Base-by-base conservation (phyloP, 495 filamentous ascomycete genomes). In the Terfezia claveryi region DNA sequence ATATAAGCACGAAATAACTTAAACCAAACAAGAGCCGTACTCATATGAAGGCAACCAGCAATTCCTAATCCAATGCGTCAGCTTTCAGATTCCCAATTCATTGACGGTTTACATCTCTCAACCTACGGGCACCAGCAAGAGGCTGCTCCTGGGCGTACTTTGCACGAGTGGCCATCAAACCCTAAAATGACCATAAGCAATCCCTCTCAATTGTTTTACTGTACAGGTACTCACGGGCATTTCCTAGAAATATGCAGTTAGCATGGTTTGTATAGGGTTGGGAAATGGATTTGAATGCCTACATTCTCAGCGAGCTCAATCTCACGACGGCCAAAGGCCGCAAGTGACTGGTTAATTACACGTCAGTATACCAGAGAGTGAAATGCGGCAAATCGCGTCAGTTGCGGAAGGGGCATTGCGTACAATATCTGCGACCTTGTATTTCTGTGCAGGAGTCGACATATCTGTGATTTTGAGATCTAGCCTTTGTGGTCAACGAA, bases 41-140 rank as follows among this genome's bases (percentile, higher is more conserved):
- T 96, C 92, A 96, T 96, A 80, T 98, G 91, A 63, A 98, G 75
- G 72, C 91, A 98, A 67, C 91, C 91, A 62, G 92, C 91, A 69
- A 98, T 95, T 59, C 84, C 79, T 65, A 73, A 20, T 20, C 70
- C 32, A 6, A 46, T 7, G 2, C 4, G 2, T 32, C 27, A 32
- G 27, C 27, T 32, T 32, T 32, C 7, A 7, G 27, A 7, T 1
- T 32, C 27, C 27, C 27, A 4, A 32, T 7, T 32, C 27, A 32
- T 32, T 32, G 27, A 32, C 4, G 27, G 7, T 32, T 32, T 32
- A 32, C 27, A 32, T 32, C 27, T 1, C 27, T 32, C 37, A 52
- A 56, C 56, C 46, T 56, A 54, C 74, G 66, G 57, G 82, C 80
- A 70, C 88, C 91, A 61, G 79, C 80, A 64, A 98, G 76, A 59